Evolutionary conservation across 2,329 filamentous ascomycete species (phyloP).

Genomic region (Verticillium nonalfalfae): DNA sequence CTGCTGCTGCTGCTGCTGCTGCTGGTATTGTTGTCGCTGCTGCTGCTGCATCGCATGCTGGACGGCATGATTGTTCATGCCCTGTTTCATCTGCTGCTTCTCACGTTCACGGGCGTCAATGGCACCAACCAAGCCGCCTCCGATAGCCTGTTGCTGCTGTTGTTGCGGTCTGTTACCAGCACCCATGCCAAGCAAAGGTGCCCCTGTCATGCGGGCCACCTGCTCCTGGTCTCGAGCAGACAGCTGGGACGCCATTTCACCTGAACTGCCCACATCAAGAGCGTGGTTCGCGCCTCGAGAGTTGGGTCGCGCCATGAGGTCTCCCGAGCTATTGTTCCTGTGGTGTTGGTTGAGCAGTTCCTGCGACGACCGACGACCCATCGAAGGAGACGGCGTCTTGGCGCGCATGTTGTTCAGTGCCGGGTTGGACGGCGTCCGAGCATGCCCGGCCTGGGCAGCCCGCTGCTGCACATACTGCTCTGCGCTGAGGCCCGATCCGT

Average conservation of each 20-base stretch:
- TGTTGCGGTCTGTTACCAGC: conserved; percentile 31
- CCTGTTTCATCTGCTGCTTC: conserved; percentile 63
- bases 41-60: conserved; percentile 67
- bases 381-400: conserved; percentile 35
- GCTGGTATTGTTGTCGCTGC: conserved; percentile 42
- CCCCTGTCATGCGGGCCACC: conserved; percentile 74
- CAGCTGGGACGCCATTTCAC: conserved; percentile 47
- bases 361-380: conserved; percentile 31
- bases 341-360: conserved; percentile 35
- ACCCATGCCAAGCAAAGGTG: conserved; percentile 64
- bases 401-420: conserved; percentile 27
- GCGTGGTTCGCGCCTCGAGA: conserved; percentile 53
- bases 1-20: conserved; percentile 26
- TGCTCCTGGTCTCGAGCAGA: conserved; percentile 86
- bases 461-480: conserved; percentile 83
- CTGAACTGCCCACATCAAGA: conserved; percentile 38
- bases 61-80: conserved; percentile 62
- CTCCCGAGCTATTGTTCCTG: conserved; percentile 35
- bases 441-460: conserved; percentile 53
- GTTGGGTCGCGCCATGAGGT: conserved; percentile 42
- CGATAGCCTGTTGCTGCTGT: conserved; percentile 41
- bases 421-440: conserved; percentile 44
- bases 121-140: conserved; percentile 65
- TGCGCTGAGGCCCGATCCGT: conserved; percentile 55
- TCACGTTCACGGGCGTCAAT: conserved; percentile 78